phyloP scores from a whole-genome alignment of 2,329 filamentous ascomycete species.

The Pyrenophora seminiperda region DNA sequence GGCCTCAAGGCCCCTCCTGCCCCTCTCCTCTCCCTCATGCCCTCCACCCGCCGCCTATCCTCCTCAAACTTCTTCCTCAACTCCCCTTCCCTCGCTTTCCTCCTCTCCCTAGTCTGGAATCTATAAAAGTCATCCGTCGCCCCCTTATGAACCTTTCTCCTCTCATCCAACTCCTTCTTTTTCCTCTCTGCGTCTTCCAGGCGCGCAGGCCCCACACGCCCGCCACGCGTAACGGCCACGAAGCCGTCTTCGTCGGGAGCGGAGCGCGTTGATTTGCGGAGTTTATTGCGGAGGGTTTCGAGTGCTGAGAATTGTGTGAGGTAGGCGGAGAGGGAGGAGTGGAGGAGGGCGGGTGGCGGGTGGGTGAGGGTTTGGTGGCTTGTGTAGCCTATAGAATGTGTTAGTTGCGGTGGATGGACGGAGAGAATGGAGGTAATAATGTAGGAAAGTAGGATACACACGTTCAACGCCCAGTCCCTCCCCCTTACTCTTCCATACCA shows the following conservation, averaged over 20 bases:
- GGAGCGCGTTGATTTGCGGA: conserved; percentile 68
- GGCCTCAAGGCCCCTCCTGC: conserved; percentile 44
- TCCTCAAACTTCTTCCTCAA: conserved; percentile 75
- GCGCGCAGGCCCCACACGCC: conserved; percentile 70
- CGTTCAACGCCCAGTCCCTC: conserved; percentile 57
- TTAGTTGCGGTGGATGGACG: background rate
- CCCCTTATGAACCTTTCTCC: conserved; percentile 64
- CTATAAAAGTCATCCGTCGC: conserved; percentile 73
- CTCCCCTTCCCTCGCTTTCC: conserved; percentile 74
- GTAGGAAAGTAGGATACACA: conserved; percentile 40
- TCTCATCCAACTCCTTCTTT: conserved; percentile 60
- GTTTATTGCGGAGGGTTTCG: conserved; percentile 67
- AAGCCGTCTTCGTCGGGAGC: conserved; percentile 95
- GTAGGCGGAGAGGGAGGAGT: conserved; percentile 79
- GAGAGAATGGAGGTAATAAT: conserved; percentile 18
- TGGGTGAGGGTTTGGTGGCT: conserved; percentile 73
- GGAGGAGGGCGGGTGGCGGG: conserved; percentile 69
- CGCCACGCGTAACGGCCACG: conserved; percentile 84
- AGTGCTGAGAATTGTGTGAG: conserved; percentile 76
- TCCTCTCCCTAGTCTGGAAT: conserved; percentile 80
- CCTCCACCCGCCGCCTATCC: conserved; percentile 72
- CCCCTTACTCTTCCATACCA: conserved; percentile 67
- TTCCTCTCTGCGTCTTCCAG: conserved; percentile 68
- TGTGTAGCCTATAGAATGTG: conserved; percentile 56
- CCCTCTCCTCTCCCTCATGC: conserved; percentile 68